phyloP scores from a whole-genome alignment of 1,139 yeast species.

The Ashbya aceris region DNA sequence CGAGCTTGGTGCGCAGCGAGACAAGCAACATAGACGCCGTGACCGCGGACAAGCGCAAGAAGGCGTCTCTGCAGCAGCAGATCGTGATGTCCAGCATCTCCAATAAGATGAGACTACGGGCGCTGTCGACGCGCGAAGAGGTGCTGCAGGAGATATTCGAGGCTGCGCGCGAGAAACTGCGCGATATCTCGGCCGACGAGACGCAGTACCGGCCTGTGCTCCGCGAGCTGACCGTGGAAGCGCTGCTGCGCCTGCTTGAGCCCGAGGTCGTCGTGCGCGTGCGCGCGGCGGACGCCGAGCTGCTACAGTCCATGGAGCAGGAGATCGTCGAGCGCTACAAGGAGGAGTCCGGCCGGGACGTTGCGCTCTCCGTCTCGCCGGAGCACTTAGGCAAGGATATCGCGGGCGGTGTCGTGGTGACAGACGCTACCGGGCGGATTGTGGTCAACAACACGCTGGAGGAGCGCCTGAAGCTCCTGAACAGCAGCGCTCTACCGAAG shows the following conservation, averaged over 20 bases:
- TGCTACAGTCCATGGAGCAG: slow-evolving; percentile 41
- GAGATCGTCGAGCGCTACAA: slow-evolving; percentile 59
- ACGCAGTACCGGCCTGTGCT: slow-evolving; percentile 61
- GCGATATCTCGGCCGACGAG: slow-evolving; percentile 41
- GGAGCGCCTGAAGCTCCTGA: slow-evolving; percentile 77
- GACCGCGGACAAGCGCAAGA: slow-evolving; percentile 79
- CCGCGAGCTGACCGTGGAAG: slow-evolving; percentile 76
- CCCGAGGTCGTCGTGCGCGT: slow-evolving; percentile 53
- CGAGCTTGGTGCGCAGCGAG: slow-evolving; percentile 86
- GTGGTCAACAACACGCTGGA: slow-evolving; percentile 88
- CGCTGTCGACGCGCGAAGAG: slow-evolving; percentile 78
- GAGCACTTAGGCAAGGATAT: slow-evolving; percentile 48
- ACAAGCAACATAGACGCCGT: slow-evolving; percentile 76
- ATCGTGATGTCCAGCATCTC: slow-evolving; percentile 91
- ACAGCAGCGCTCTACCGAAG: slow-evolving; percentile 84
- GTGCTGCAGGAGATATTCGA: slow-evolving; percentile 68
- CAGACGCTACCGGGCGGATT: slow-evolving; percentile 69
- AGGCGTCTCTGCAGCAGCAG: slow-evolving; percentile 87
- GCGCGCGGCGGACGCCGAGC: slow-evolving; percentile 55
- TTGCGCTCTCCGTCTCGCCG: slow-evolving; percentile 47
- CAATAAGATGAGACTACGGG: slow-evolving; percentile 88
- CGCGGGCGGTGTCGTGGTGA: slow-evolving; percentile 80
- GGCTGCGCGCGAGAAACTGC: slow-evolving; percentile 55
- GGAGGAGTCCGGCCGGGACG: slow-evolving; percentile 44
- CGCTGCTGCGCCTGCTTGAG: slow-evolving; percentile 68